Conservation (phyloP, 106 monocot genomes). For the Allium cepa region DNA sequence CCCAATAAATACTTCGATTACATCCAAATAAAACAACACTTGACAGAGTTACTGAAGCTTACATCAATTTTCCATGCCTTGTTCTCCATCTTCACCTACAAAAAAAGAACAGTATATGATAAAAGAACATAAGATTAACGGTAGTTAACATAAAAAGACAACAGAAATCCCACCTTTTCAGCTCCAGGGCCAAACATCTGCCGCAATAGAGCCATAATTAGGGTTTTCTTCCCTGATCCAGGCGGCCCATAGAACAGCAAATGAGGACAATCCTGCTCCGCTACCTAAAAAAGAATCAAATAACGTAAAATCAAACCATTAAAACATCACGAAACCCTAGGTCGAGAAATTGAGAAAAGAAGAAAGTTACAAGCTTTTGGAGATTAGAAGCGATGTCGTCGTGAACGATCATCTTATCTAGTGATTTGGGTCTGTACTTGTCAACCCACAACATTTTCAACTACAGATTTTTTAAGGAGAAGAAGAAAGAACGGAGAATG, state of each 20-base stretch:
- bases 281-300: constrained; percentile 28
- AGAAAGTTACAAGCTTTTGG: constrained; percentile 62
- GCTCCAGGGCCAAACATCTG: constrained; percentile 84
- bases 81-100: constrained; percentile 95
- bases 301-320: neutral
- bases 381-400: constrained; percentile 76
- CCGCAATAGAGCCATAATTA: constrained; percentile 87
- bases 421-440: constrained; percentile 86
- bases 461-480: too few relatives aligned
- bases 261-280: constrained; percentile 96
- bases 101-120: constrained; percentile 3
- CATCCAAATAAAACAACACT: neutral
- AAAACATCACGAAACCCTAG: constrained; percentile 11
- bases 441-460: constrained; percentile 93
- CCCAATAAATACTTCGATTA: neutral
- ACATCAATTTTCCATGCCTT: constrained; percentile 94
- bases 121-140: neutral
- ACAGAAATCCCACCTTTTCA: constrained; percentile 49
- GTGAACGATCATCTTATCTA: constrained; percentile 85
- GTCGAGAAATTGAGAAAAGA: neutral
- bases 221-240: constrained; percentile 94
- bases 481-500: neutral
- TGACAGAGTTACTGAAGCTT: constrained; percentile 13
- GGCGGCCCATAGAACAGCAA: constrained; percentile 92
- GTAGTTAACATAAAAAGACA: neutral